A percentile compares a stretch with the other conserved stretches of the same genome.
These are phyloP conservation scores for Fusarium burgessii DNA, from an alignment of 2,329 filamentous ascomycete species.

Conservation along the genomic window DNA sequence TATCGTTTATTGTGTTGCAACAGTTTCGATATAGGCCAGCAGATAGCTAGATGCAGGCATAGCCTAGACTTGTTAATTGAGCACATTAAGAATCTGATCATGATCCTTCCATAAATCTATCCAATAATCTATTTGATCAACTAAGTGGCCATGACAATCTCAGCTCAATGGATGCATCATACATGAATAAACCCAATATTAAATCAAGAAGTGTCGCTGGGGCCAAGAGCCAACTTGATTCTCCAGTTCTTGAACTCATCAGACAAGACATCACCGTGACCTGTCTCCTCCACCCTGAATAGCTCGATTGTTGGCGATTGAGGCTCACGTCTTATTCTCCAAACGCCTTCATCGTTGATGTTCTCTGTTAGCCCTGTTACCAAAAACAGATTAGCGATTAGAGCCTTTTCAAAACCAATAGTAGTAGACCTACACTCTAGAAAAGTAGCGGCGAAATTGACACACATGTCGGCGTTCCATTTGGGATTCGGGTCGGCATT, in stretches of 20 bases:
- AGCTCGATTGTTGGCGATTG: conserved; percentile 77
- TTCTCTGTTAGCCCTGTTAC: conserved; percentile 70
- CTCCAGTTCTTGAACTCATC: conserved; percentile 83
- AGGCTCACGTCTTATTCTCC: conserved; percentile 78
- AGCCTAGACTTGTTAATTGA: conserved; percentile 17
- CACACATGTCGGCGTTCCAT: conserved; percentile 95
- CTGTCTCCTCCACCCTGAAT: conserved; percentile 75
- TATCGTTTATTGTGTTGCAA: conserved; percentile 11
- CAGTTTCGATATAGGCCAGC: conserved; percentile 11
- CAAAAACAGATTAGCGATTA: conserved; percentile 9
- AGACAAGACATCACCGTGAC: conserved; percentile 81
- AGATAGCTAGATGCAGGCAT: conserved; percentile 33
- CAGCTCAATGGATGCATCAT: background rate
- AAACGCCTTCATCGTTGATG: conserved; percentile 79
- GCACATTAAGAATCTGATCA: background rate
- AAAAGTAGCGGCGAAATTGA: conserved; percentile 86
- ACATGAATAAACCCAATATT: background rate
- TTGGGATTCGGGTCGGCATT: conserved; percentile 71
- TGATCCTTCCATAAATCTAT: background rate
- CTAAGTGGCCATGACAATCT: background rate
- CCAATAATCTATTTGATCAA: background rate
- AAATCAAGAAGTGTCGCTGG: conserved; percentile 32
- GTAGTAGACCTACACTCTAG: conserved; percentile 73
- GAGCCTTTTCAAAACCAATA: background rate
- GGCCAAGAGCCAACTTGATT: conserved; percentile 63